Conservation (phyloP, 108 stramenopile genomes). For the Cyclotella baltica region DNA sequence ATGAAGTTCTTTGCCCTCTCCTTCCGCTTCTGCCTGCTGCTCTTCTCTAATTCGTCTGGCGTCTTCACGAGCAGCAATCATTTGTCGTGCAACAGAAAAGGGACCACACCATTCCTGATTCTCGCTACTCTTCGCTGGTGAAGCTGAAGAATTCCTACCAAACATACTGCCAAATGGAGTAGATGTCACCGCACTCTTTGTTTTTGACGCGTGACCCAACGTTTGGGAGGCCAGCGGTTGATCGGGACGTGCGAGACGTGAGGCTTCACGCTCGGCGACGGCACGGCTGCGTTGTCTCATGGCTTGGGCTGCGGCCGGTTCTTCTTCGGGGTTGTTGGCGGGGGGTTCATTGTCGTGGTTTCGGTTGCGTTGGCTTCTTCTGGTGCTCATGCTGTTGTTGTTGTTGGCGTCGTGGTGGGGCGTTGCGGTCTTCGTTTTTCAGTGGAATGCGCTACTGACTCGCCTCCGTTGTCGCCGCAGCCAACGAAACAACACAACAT, state of each 20-base stretch:
- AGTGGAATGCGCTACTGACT: too few species aligned
- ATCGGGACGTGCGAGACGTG: slow-evolving; percentile 72
- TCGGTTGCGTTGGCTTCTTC: slow-evolving; percentile 12
- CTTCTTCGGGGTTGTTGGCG: background rate
- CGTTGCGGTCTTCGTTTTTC: background rate
- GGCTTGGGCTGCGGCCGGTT: slow-evolving; percentile 42
- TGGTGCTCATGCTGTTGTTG: background rate
- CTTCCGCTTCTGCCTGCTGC: slow-evolving; percentile 54
- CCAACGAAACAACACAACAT: too few species aligned
- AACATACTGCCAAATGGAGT: slow-evolving; percentile 72
- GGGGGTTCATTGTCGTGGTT: background rate
- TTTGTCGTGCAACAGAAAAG: slow-evolving; percentile 83
- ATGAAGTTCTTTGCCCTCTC: slow-evolving; percentile 57
- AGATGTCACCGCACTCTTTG: slow-evolving; percentile 75
- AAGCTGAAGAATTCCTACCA: slow-evolving; percentile 17
- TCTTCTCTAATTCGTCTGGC: slow-evolving; percentile 61
- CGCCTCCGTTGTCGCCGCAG: too few species aligned
- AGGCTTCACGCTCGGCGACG: slow-evolving; percentile 85
- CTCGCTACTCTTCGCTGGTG: slow-evolving; percentile 13
- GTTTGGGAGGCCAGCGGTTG: slow-evolving; percentile 19
- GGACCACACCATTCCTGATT: slow-evolving; percentile 80
- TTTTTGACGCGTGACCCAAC: slow-evolving; percentile 70
- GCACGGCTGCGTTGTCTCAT: slow-evolving; percentile 78
- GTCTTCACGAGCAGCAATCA: slow-evolving; percentile 84
- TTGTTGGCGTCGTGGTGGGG: background rate